Percentiles rank a stretch among this genome's conserved stretches.
These are phyloP conservation scores for Hysterium pulicare DNA, from an alignment of 2,329 filamentous ascomycete genomes.

Conservation along the genomic window DNA sequence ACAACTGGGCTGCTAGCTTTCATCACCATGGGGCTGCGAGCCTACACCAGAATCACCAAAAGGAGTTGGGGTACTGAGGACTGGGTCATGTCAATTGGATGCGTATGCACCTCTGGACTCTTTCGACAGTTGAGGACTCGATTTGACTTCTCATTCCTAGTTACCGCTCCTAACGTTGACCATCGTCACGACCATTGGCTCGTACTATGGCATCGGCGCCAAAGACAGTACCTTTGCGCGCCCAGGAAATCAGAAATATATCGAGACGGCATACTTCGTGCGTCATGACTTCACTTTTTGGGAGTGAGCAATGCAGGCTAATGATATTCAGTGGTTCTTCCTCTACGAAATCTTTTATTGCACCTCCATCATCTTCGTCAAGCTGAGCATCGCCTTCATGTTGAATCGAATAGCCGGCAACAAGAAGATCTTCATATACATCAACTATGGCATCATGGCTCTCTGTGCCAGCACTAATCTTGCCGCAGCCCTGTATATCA, in stretches of 20 bases:
- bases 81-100: too few relatives aligned
- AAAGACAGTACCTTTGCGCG: conserved; percentile 18
- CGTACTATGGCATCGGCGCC: conserved; percentile 31
- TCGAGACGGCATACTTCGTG: conserved; percentile 12
- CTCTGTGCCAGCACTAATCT: conserved; percentile 31
- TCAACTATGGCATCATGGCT: conserved; percentile 25
- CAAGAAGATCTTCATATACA: conserved; percentile 21
- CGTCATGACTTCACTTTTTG: too few relatives aligned
- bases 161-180: conserved; percentile 23
- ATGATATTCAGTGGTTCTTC: conserved; percentile 30
- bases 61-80: too few relatives aligned
- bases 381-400: conserved; percentile 37
- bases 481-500: conserved; percentile 33
- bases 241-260: conserved; percentile 13
- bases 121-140: too few relatives aligned
- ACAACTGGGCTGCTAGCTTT: too few relatives aligned
- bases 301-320: too few relatives aligned
- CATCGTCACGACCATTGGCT: conserved; percentile 23
- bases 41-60: too few relatives aligned
- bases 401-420: conserved; percentile 32
- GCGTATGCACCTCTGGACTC: too few relatives aligned
- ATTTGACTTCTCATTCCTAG: conserved; percentile 8
- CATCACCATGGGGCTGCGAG: too few relatives aligned
- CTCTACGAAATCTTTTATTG: conserved; percentile 38
- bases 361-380: conserved; percentile 33